Evolutionary conservation across 768 basidiomycete genomes (phyloP), one percentile per base, ranked within the genome.

Genomic region (Serendipita sp.): DNA sequence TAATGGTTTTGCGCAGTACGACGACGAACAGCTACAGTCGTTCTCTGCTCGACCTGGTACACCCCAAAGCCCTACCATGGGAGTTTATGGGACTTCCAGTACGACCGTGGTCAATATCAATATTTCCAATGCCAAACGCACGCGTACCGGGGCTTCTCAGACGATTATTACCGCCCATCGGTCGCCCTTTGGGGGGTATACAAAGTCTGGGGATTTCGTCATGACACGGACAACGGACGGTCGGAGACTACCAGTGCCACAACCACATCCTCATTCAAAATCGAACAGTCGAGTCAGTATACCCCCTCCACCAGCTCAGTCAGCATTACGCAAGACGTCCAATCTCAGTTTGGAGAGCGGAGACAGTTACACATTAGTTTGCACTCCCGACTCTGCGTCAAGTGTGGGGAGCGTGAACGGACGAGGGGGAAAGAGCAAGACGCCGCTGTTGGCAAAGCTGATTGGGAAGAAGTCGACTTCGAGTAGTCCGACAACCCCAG

Each of bases 171-270:
- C 53, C 9, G 53, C 53, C 4, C 53, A 58, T n/a, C 53, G 53
- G 14, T 58, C 53, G 9, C 53, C 53, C 11, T 58, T 58, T 58
- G 53, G 53, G 9, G 53, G 53, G 11, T 58, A 58, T n/a, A 58
- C 53, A 24, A 58, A 58, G 53, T 28, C 24, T 4, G 53, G 53
- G 11, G 53, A 58, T 58, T 58, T 58, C 9, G 53, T 58, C 53
- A 34, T 58, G 33, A 58, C 53, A 0, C 20, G 53, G 28, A 58
- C 53, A 11, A 58, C 53, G 28, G 53, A 58, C 33, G 53, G 53
- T n/a, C 20, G 53, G 28, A 22, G 53, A 33, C 30, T 58, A 11
- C 53, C 53, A 26, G 30, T 33, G 17, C 53, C 53, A 13, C 53
- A 58, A 58, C 53, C 53, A 4, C 53, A 58, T 33, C 53, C 53